Base-by-base conservation (phyloP, 306 rosid genomes). In the Lithocarpus polystachyus region DNA sequence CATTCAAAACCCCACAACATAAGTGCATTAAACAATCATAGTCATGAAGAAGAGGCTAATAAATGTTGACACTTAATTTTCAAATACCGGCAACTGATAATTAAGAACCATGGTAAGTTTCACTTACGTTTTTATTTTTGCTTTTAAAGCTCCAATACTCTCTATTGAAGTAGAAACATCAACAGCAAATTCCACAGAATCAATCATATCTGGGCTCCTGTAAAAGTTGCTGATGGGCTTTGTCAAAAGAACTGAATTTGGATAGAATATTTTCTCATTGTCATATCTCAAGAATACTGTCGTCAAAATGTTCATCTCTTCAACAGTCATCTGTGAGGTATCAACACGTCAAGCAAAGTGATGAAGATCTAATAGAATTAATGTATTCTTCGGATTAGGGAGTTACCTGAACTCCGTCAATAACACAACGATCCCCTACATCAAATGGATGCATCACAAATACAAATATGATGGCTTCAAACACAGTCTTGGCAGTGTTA, bases 401-500 rank as follows among this genome's bases (percentile, higher is more conserved):
- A 55, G 68, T 35, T 92, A 92, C 98, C 96, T 95, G 98, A 28
- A 89, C 88, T 48, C 96, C 98, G 61, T 92, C 99, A 22, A 95
- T 83, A 60, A 95, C 98, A 56, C 98, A 91, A 28, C 91, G 98
- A 73, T 95, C 98, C 18, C 99, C 97, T 15, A 95, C 94, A 56
- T 95, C 99, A 35, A 82, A 92, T 1, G 97, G 98, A 75, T 92
- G 97, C 98, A 89, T 91, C 80, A 91, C 96, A 45, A 92, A 95
- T 56, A 95, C 92, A 51, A 95, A 95, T 31, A 95, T 83, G 87
- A 95, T 92, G 56, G 94, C 92, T 87, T 95, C 99, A 81, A 95
- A 95, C 31, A 87, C 78, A 5, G 94, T 91, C 87, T 86, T 92
- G 13, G 88, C 96, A 72, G 92, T 77, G 80, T 90, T 92, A 10